Evolutionary conservation across 257 asterid species (phyloP).

Genomic region (Solanum boliviense): DNA sequence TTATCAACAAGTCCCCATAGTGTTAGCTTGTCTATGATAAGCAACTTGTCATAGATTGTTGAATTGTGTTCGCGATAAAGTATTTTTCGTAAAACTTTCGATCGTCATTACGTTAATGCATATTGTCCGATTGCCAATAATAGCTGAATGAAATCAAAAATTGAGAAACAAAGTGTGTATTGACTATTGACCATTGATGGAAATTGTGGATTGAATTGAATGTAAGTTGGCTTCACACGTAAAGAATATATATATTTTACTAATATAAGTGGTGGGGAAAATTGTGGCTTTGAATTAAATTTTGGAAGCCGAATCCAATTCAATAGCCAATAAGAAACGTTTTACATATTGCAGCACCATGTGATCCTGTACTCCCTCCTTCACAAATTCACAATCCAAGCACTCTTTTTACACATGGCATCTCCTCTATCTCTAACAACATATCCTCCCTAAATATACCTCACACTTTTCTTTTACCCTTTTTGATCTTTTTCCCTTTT

Average conservation of each 20-base stretch:
- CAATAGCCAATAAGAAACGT: neutral
- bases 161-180: neutral
- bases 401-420: slow-evolving; percentile 21
- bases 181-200: neutral
- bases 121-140: neutral
- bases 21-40: neutral
- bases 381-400: neutral
- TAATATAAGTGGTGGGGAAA: neutral
- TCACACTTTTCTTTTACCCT: neutral
- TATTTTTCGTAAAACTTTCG: too few relatives aligned
- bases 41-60: neutral
- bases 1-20: neutral
- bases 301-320: neutral
- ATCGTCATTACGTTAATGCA: too few relatives aligned
- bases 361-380: neutral
- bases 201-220: neutral
- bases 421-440: slow-evolving; percentile 22
- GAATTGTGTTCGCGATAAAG: neutral
- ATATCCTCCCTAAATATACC: slow-evolving; percentile 2
- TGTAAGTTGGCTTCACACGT: neutral
- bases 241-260: neutral
- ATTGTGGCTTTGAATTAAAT: neutral
- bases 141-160: neutral
- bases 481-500: neutral
- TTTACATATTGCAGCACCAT: neutral